phyloP scores from a whole-genome alignment of 441 rosid species.

The Mallotus repandus region DNA sequence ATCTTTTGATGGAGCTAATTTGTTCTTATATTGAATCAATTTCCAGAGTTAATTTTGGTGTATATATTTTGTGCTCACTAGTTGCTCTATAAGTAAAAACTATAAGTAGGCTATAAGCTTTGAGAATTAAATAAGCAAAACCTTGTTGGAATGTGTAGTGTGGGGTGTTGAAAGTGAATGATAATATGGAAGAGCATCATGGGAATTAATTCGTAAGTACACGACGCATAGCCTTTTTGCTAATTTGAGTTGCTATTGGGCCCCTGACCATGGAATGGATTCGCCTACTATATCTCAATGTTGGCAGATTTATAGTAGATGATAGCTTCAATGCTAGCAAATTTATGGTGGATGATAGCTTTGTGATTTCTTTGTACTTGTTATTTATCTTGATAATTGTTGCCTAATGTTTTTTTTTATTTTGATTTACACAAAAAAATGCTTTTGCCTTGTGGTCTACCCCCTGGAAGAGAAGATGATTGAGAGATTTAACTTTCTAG shows the following conservation, averaged over 20 bases:
- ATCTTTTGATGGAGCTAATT: neutral
- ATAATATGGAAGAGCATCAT: neutral
- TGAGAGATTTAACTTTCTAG: constrained; percentile 23
- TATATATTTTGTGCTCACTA: neutral
- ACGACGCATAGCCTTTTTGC: neutral
- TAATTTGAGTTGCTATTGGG: neutral
- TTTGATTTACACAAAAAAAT: constrained; percentile 63
- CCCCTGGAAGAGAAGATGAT: constrained; percentile 93
- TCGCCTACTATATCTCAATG: neutral
- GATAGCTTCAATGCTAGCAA: neutral
- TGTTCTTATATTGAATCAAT: neutral
- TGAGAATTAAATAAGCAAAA: neutral
- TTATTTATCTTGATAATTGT: neutral
- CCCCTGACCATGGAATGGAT: neutral
- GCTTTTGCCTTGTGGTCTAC: constrained; percentile 94
- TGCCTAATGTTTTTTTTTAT: neutral
- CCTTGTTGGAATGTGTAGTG: neutral
- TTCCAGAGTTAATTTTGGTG: constrained; percentile 36
- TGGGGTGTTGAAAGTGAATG: neutral
- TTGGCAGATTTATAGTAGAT: too few species aligned
- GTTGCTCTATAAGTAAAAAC: too few species aligned
- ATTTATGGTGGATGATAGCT: neutral
- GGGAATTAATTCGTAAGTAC: neutral
- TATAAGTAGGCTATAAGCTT: neutral
- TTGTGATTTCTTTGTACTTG: neutral